phyloP scores from a whole-genome alignment of 352 stramenopile genomes.

The Phytophthora multivora region DNA sequence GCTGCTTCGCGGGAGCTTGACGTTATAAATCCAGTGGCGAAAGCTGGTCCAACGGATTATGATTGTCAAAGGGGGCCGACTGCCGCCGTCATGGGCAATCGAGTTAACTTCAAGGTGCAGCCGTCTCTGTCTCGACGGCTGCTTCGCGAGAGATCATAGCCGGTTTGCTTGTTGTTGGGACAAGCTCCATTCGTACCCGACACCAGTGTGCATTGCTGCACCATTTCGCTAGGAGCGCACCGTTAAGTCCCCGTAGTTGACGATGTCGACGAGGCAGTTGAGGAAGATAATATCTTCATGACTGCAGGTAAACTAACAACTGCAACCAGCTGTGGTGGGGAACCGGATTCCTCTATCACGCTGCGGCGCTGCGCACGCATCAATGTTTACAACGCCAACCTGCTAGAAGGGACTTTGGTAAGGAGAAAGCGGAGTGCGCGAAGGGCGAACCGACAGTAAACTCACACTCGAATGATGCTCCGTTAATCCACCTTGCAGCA shows the following conservation, averaged over 20 bases:
- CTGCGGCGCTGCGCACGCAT: conserved; percentile 19
- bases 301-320: conserved; percentile 15
- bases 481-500: conserved; percentile 9
- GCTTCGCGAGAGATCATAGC: conserved; percentile 8
- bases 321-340: conserved; percentile 27
- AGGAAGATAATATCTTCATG: conserved; percentile 7
- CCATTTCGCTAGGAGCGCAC: conserved; percentile 27
- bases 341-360: conserved; percentile 17
- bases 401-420: conserved; percentile 8
- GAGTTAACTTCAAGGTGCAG: conserved; percentile 33
- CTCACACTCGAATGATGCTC: conserved; percentile 13
- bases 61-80: not conserved
- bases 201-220: conserved; percentile 25
- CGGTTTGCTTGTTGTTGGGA: conserved; percentile 7
- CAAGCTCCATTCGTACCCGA: conserved; percentile 8
- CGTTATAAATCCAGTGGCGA: conserved; percentile 27
- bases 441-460: conserved; percentile 13
- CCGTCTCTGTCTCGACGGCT: conserved; percentile 13
- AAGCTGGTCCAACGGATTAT: conserved; percentile 13
- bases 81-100: not conserved
- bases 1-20: conserved; percentile 10
- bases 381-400: conserved; percentile 20
- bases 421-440: conserved; percentile 4
- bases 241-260: conserved; percentile 25
- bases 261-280: conserved; percentile 23